A percentile compares a stretch with the other conserved stretches of the same genome.
phyloP scores from a whole-genome alignment of 169 alveolate genomes.

The Plasmodium fragile region DNA sequence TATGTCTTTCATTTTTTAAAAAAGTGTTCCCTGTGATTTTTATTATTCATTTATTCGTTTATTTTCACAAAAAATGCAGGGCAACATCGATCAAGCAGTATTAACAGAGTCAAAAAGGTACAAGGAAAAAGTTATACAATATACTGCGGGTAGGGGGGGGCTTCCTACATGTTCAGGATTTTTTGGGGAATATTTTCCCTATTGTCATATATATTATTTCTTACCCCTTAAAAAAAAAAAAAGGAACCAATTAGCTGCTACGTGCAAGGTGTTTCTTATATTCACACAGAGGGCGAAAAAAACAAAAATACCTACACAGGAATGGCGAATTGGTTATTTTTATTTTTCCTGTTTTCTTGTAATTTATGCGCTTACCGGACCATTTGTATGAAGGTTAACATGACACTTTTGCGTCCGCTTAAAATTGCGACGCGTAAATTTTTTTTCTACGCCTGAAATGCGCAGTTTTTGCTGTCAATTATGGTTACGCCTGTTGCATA shows the following conservation, averaged over 20 bases:
- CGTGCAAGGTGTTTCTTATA: not conserved
- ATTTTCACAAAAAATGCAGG: not conserved
- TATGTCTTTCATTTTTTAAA: not conserved
- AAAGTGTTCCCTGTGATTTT: not conserved
- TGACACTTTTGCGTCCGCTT: not conserved
- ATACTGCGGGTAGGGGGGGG: not conserved
- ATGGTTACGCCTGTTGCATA: not conserved
- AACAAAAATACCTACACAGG: not conserved
- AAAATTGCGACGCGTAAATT: not conserved
- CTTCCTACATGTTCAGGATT: not conserved
- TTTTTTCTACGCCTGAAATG: not conserved
- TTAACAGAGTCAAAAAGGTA: not conserved
- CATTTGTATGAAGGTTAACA: not conserved
- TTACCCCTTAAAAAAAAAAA: not conserved
- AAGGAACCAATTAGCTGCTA: not conserved
- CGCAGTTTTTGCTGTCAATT: not conserved
- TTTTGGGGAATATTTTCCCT: not conserved
- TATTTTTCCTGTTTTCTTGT: not conserved
- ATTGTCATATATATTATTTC: not conserved
- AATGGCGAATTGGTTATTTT: not conserved
- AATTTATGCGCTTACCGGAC: not conserved
- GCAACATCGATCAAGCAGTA: not conserved
- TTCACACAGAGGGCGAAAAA: not conserved
- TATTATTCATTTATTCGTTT: not conserved
- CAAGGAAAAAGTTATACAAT: not conserved